These are phyloP conservation scores for Chaetomium olivaceum DNA, from an alignment of 2,329 filamentous ascomycete species.

Conservation along the genomic window DNA sequence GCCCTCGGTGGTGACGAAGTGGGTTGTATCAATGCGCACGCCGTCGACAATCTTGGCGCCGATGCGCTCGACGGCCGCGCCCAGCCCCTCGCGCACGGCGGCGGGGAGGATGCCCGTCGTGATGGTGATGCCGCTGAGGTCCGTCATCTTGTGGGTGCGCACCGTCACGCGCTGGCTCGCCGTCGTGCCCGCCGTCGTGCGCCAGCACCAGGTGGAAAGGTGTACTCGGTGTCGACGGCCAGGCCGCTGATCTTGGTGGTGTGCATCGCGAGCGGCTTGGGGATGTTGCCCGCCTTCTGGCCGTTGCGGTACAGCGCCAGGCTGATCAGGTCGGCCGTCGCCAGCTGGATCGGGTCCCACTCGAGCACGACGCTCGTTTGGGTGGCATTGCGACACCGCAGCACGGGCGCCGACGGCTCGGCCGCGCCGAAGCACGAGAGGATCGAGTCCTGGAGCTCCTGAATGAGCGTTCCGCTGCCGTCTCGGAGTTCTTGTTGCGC, in stretches of 20 bases:
- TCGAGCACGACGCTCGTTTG: slow-evolving; percentile 98
- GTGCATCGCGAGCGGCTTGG: slow-evolving; percentile 79
- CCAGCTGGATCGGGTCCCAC: slow-evolving; percentile 93
- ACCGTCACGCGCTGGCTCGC: slow-evolving; percentile 81
- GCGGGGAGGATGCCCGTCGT: slow-evolving; percentile 83
- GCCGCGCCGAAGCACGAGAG: slow-evolving; percentile 80
- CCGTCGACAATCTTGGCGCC: slow-evolving; percentile 88
- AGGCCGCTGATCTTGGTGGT: slow-evolving; percentile 96
- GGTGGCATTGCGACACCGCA: slow-evolving; percentile 94
- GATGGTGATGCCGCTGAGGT: slow-evolving; percentile 91
- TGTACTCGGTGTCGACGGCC: slow-evolving; percentile 95
- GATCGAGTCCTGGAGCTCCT: slow-evolving; percentile 86
- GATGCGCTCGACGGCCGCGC: slow-evolving; percentile 77
- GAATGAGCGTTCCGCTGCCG: slow-evolving; percentile 73
- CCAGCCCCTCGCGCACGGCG: slow-evolving; percentile 70
- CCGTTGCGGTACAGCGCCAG: slow-evolving; percentile 93
- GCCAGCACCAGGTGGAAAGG: slow-evolving; percentile 88
- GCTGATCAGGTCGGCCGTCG: slow-evolving; percentile 86
- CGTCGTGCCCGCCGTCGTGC: slow-evolving; percentile 86
- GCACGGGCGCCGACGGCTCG: slow-evolving; percentile 72
- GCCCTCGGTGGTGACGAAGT: slow-evolving; percentile 96
- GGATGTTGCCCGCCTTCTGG: slow-evolving; percentile 94
- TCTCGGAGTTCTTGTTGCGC: slow-evolving; percentile 80
- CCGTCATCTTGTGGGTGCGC: slow-evolving; percentile 97
- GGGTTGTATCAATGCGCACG: slow-evolving; percentile 94